These are phyloP conservation scores for Gastrodia elata DNA, from an alignment of 106 monocot species.

Conservation along the genomic window DNA sequence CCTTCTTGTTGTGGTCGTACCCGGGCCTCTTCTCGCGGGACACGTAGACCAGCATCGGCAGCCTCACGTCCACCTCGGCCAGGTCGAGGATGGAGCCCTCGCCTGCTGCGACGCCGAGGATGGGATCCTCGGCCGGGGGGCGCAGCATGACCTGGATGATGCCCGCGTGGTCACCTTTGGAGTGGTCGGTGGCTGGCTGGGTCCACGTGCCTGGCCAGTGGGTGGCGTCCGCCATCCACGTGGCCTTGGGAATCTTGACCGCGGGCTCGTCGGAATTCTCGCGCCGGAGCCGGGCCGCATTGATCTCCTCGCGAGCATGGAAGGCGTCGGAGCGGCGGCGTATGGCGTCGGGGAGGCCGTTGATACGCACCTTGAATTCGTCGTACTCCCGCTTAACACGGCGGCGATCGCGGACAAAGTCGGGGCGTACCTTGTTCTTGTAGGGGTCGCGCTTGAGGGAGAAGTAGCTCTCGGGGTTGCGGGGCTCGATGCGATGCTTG, in stretches of 20 bases:
- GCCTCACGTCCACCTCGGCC: slow-evolving; percentile 5
- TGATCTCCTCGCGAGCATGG: slow-evolving; percentile 41
- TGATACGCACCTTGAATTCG: slow-evolving; percentile 54
- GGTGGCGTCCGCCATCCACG: slow-evolving; percentile 54
- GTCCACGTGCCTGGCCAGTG: slow-evolving; percentile 35
- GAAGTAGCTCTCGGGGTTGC: slow-evolving; percentile 57
- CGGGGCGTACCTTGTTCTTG: slow-evolving; percentile 40
- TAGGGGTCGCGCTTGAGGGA: slow-evolving; percentile 43
- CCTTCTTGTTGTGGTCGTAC: slow-evolving; percentile 34
- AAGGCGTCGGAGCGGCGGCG: slow-evolving; percentile 44
- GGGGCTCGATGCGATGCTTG: slow-evolving; percentile 43
- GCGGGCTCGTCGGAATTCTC: slow-evolving; percentile 22
- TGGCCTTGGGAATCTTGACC: slow-evolving; percentile 45
- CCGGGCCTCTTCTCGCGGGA: slow-evolving; percentile 30
- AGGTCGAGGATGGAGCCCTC: slow-evolving; percentile 11
- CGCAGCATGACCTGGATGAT: slow-evolving; percentile 47
- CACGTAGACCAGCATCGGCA: slow-evolving; percentile 30
- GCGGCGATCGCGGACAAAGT: slow-evolving; percentile 51
- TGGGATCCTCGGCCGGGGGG: slow-evolving; percentile 20
- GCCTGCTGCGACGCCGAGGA: slow-evolving; percentile 3
- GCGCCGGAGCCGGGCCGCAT: slow-evolving; percentile 18
- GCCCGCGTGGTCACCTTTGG: slow-evolving; percentile 44
- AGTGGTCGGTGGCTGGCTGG: slow-evolving; percentile 22
- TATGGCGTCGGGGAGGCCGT: slow-evolving; percentile 46
- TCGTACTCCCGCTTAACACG: slow-evolving; percentile 48